Percentiles rank a stretch among this genome's conserved stretches.
These are phyloP conservation scores for Wickerhamiella australiensis DNA, from an alignment of 805 yeast species.

Conservation along the genomic window DNA sequence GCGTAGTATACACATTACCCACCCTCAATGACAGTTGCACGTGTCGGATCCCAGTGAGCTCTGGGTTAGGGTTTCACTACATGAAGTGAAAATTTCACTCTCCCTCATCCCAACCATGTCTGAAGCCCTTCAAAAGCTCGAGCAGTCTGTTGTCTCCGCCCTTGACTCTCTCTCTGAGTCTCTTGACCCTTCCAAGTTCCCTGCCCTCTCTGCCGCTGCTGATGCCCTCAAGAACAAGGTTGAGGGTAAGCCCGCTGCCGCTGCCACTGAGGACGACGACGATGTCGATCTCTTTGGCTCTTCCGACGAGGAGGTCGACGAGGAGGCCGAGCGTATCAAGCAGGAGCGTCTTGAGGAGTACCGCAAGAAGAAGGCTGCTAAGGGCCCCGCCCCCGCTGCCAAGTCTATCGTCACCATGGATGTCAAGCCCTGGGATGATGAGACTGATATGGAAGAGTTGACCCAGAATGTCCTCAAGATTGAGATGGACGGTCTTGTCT, in stretches of 20 bases:
- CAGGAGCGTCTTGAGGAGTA: slow-evolving; percentile 96
- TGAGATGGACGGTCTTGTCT: slow-evolving; percentile 81
- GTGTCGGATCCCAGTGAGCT: background rate
- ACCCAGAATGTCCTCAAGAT: slow-evolving; percentile 75
- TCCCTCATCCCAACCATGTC: slow-evolving; percentile 9
- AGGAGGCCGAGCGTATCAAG: slow-evolving; percentile 93
- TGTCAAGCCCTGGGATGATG: slow-evolving; percentile 99
- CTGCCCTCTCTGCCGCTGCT: slow-evolving; percentile 69
- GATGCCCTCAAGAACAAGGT: slow-evolving; percentile 56
- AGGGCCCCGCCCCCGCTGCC: slow-evolving; percentile 97
- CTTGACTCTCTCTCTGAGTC: slow-evolving; percentile 63
- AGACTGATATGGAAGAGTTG: slow-evolving; percentile 86
- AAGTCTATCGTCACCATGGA: slow-evolving; percentile 94
- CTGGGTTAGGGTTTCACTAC: slow-evolving; percentile 9
- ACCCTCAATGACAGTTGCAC: background rate
- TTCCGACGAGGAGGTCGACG: slow-evolving; percentile 89
- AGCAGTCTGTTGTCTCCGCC: slow-evolving; percentile 32
- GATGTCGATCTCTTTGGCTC: slow-evolving; percentile 93
- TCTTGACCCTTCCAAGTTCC: slow-evolving; percentile 87
- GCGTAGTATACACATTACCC: too few species aligned
- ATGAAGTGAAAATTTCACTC: slow-evolving; percentile 8
- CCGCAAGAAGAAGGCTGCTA: slow-evolving; percentile 93
- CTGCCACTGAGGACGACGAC: slow-evolving; percentile 66
- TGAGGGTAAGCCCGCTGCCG: slow-evolving; percentile 47
- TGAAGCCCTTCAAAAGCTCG: slow-evolving; percentile 36